Percentiles rank a stretch among this genome's conserved stretches.
Evolutionary conservation across 2,329 filamentous ascomycete species (phyloP).

Genomic region (Leptographium lundbergii): DNA sequence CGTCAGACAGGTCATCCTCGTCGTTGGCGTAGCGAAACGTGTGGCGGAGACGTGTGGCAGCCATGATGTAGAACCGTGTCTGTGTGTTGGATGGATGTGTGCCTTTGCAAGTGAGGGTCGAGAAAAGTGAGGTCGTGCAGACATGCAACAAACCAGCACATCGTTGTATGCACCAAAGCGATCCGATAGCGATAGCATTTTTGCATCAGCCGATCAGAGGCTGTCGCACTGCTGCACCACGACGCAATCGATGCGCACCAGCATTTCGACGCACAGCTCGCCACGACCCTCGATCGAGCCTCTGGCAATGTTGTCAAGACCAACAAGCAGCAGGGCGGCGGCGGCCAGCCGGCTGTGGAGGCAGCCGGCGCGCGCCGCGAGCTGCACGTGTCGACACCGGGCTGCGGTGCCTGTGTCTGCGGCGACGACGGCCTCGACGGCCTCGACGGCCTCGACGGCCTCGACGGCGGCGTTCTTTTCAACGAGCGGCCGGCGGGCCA

Average conservation of each 20-base stretch:
- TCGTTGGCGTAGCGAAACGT: conserved; percentile 65
- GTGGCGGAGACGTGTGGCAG: conserved; percentile 52
- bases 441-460: not conserved
- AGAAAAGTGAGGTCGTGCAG: too few relatives aligned
- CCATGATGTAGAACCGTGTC: conserved; percentile 10
- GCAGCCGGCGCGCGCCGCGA: not conserved
- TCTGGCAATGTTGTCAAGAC: not conserved
- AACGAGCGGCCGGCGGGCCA: conserved; percentile 25
- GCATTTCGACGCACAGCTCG: too few relatives aligned
- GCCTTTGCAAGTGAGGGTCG: too few relatives aligned
- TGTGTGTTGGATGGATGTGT: too few relatives aligned
- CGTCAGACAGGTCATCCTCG: conserved; percentile 37
- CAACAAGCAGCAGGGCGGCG: not conserved
- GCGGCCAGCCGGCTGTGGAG: conserved; percentile 6
- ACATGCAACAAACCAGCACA: too few relatives aligned
- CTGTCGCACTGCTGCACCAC: too few relatives aligned
- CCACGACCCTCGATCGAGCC: too few relatives aligned
- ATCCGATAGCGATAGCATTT: not conserved
- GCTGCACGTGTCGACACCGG: not conserved
- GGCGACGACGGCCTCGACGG: not conserved
- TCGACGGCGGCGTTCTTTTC: not conserved
- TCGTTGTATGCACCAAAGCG: too few relatives aligned
- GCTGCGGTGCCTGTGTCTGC: too few relatives aligned
- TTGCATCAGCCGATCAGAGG: not conserved
- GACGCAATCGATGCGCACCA: too few relatives aligned